These are phyloP conservation scores for Huiozyma sinensis DNA, from an alignment of 805 yeast genomes.

Conservation along the genomic window DNA sequence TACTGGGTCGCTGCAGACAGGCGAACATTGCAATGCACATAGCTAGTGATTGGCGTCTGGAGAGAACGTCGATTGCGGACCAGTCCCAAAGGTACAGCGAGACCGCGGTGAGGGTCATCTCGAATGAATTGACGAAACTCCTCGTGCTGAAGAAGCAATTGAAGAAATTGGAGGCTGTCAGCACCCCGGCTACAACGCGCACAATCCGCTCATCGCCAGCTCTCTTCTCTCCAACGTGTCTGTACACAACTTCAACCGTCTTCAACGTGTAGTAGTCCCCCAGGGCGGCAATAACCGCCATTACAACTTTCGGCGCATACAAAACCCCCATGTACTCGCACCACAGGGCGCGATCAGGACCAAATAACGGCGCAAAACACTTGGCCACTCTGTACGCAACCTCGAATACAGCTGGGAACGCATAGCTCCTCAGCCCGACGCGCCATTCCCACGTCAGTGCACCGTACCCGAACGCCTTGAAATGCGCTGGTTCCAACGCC, in stretches of 20 bases:
- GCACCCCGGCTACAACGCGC: constrained; percentile 13
- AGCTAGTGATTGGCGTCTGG: constrained; percentile 25
- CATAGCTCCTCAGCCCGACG: constrained; percentile 58
- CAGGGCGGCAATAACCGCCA: constrained; percentile 56
- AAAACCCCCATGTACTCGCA: constrained; percentile 30
- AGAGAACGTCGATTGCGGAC: constrained; percentile 23
- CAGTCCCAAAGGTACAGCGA: constrained; percentile 70
- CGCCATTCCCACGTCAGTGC: constrained; percentile 93
- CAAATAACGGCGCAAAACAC: neutral
- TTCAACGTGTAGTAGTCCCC: constrained; percentile 55
- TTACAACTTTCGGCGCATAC: constrained; percentile 53
- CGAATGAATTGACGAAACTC: constrained; percentile 78
- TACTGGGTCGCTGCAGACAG: constrained; percentile 77
- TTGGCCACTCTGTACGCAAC: constrained; percentile 11
- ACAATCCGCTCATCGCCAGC: neutral
- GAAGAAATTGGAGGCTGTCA: constrained; percentile 35
- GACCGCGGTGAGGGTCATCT: constrained; percentile 54
- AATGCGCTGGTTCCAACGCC: constrained; percentile 84
- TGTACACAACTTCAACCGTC: constrained; percentile 31
- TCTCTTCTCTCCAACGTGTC: constrained; percentile 8
- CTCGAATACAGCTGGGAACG: constrained; percentile 67
- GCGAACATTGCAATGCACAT: constrained; percentile 46
- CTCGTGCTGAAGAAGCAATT: constrained; percentile 76
- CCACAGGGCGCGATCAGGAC: no score
- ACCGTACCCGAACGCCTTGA: constrained; percentile 66